Evolutionary conservation across 2,329 filamentous ascomycete genomes (phyloP).

Genomic region (Colletotrichum tropicicola): DNA sequence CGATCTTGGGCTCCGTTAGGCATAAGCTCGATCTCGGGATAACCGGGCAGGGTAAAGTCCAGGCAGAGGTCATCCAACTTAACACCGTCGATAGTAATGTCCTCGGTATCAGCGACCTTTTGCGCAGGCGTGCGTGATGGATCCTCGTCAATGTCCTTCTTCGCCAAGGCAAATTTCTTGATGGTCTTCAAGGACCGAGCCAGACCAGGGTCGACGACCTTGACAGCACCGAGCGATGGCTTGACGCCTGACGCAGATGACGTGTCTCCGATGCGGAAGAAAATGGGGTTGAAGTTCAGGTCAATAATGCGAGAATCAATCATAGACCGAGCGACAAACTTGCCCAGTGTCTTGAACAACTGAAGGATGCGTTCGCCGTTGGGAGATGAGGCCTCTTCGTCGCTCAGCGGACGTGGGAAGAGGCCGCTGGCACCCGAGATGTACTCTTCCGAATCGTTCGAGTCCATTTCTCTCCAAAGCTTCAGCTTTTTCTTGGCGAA

Average conservation of each 20-base stretch:
- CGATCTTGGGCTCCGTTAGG: constrained; percentile 76
- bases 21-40: constrained; percentile 85
- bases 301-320: constrained; percentile 98
- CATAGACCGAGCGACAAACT: constrained; percentile 98
- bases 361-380: constrained; percentile 89
- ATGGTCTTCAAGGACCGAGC: constrained; percentile 87
- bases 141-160: constrained; percentile 83
- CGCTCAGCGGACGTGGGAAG: constrained; percentile 90
- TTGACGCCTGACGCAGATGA: constrained; percentile 68
- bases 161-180: constrained; percentile 85
- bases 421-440: constrained; percentile 85
- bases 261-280: constrained; percentile 91
- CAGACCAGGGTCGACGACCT: constrained; percentile 85
- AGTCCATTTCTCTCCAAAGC: constrained; percentile 94
- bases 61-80: constrained; percentile 87
- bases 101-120: constrained; percentile 75
- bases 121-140: constrained; percentile 70
- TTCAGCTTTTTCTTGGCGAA: constrained; percentile 98
- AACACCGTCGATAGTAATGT: constrained; percentile 79
- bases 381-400: constrained; percentile 76
- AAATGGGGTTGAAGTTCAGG: constrained; percentile 95
- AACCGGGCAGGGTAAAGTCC: constrained; percentile 95
- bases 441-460: constrained; percentile 76
- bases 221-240: constrained; percentile 88
- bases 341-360: constrained; percentile 92